Conservation (phyloP, 768 basidiomycete species). For the Boletus vinaceobasis region DNA sequence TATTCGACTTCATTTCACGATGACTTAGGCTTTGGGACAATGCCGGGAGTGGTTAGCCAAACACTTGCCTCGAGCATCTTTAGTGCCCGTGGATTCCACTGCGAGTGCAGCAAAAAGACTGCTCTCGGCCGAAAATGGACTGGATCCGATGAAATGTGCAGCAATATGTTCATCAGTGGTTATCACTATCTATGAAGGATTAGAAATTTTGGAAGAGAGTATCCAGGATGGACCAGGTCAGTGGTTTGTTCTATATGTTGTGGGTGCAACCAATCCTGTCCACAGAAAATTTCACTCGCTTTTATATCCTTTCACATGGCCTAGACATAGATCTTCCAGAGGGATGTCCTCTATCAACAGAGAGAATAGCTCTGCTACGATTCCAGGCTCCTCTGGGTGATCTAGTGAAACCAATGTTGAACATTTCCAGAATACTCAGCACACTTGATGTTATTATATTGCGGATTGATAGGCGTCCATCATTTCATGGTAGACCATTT, state of each 20-base stretch:
- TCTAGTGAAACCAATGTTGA: not conserved
- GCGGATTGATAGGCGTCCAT: constrained; percentile 67
- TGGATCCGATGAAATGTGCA: constrained; percentile 48
- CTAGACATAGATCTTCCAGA: constrained; percentile 28
- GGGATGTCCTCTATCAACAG: constrained; percentile 16
- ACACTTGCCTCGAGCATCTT: constrained; percentile 49
- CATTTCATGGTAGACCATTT: constrained; percentile 43
- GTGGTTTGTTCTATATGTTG: not conserved
- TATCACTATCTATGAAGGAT: constrained; percentile 52
- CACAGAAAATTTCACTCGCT: constrained; percentile 67
- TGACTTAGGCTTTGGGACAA: constrained; percentile 68
- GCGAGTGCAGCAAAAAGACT: constrained; percentile 59
- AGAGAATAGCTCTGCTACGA: constrained; percentile 39
- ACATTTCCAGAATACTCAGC: constrained; percentile 27
- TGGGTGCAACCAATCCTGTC: not conserved
- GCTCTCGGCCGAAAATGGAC: constrained; percentile 32
- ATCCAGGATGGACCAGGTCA: constrained; percentile 54
- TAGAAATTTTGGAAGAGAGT: constrained; percentile 56
- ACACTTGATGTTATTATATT: constrained; percentile 42
- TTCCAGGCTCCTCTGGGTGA: constrained; percentile 16
- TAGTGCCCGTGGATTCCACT: constrained; percentile 66
- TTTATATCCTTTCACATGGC: constrained; percentile 53
- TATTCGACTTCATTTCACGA: not conserved
- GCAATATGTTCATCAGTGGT: constrained; percentile 75
- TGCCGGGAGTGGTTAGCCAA: constrained; percentile 59